Evolutionary conservation across 2,329 filamentous ascomycete genomes (phyloP).

Genomic region (Scedosporium boydii): DNA sequence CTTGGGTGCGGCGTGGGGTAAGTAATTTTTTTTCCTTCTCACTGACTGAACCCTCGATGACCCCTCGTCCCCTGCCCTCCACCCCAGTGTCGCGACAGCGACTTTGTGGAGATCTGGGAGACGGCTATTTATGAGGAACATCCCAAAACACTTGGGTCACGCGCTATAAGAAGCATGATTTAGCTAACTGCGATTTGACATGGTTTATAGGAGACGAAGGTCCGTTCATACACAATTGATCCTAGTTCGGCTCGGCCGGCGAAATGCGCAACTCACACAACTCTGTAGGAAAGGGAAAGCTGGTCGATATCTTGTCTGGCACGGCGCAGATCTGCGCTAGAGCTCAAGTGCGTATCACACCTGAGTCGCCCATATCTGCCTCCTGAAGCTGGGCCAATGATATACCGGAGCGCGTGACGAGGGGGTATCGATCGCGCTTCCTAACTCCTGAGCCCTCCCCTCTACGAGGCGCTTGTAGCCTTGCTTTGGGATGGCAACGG

Average conservation of each 20-base stretch:
- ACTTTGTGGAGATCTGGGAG: background rate
- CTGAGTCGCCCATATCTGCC: background rate
- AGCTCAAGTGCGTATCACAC: conserved; percentile 3
- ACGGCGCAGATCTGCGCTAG: conserved; percentile 7
- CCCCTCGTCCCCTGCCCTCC: background rate
- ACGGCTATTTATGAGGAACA: background rate
- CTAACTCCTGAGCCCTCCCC: background rate
- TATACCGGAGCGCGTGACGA: background rate
- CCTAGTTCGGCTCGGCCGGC: background rate
- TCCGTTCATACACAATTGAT: background rate
- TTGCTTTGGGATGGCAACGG: background rate
- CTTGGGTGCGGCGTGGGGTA: conserved; percentile 6
- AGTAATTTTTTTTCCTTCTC: background rate
- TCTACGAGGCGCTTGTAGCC: background rate
- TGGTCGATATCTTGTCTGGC: conserved; percentile 6
- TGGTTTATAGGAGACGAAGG: conserved; percentile 4
- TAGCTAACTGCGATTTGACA: background rate
- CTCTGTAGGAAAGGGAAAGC: conserved; percentile 6
- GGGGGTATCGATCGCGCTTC: background rate
- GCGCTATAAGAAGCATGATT: background rate
- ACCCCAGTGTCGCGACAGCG: background rate
- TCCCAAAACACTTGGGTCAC: background rate
- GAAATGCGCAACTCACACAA: background rate
- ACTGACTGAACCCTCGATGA: background rate
- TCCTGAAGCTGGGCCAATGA: background rate